Conservation (phyloP, 495 filamentous ascomycete genomes). For the Xanthoparmelia taractica region DNA sequence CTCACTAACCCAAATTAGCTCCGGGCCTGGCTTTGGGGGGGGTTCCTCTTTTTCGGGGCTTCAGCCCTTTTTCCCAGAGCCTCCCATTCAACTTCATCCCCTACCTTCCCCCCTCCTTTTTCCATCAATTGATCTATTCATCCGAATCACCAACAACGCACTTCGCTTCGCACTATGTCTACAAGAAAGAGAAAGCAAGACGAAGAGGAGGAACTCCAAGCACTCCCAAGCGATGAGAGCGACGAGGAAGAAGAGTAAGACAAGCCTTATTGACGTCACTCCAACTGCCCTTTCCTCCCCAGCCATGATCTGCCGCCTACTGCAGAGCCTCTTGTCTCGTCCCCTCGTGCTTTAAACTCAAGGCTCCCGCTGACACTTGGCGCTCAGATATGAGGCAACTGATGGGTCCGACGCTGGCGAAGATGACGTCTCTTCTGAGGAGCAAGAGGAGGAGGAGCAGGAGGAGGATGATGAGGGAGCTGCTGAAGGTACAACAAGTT, state of each 20-base stretch:
- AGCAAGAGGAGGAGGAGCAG: conserved; percentile 33
- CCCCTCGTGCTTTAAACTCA: background rate
- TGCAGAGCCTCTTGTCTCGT: conserved; percentile 9
- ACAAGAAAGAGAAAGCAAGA: conserved; percentile 63
- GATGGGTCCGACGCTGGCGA: conserved; percentile 41
- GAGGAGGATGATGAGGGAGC: conserved; percentile 31
- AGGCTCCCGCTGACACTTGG: conserved; percentile 15
- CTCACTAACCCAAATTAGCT: conserved; percentile 5
- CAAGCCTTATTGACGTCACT: conserved; percentile 26
- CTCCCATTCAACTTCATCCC: background rate
- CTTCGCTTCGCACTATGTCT: conserved; percentile 39
- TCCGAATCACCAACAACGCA: background rate
- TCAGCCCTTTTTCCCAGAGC: conserved; percentile 12
- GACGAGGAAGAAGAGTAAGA: conserved; percentile 60
- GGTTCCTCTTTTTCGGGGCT: conserved; percentile 6
- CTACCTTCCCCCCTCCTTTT: background rate
- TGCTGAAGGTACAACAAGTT: conserved; percentile 27
- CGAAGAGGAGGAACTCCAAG: conserved; percentile 49
- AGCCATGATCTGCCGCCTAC: too few relatives aligned
- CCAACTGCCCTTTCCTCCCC: background rate
- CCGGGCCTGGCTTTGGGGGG: background rate
- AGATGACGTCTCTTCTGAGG: conserved; percentile 41
- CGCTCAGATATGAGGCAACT: conserved; percentile 43
- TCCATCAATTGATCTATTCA: conserved; percentile 7
- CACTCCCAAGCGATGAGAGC: conserved; percentile 53